Evolutionary conservation across 2,329 filamentous ascomycete genomes (phyloP).

Genomic region (Xylaria sp.): DNA sequence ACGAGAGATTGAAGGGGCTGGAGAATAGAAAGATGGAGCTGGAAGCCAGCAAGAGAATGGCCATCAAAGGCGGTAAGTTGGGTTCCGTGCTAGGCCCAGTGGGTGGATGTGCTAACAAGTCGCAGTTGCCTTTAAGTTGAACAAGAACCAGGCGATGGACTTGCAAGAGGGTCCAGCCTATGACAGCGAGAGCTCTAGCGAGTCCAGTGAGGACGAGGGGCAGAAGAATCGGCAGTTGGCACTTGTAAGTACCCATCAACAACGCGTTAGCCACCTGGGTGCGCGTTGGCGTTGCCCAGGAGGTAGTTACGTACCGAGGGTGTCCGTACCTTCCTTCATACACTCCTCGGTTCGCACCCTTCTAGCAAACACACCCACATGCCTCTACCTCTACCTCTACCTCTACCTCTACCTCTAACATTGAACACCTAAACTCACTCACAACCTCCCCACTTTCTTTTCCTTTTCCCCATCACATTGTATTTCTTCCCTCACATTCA

Average conservation of each 20-base stretch:
- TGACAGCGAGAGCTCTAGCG: constrained; percentile 13
- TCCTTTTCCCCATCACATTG: too few species aligned
- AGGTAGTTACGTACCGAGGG: background rate
- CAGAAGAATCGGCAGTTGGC: constrained; percentile 11
- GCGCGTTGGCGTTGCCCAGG: background rate
- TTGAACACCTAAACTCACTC: too few species aligned
- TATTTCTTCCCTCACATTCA: too few species aligned
- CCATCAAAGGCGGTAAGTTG: constrained; percentile 13
- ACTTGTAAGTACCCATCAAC: background rate
- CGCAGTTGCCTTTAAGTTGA: constrained; percentile 6
- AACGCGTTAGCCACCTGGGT: background rate
- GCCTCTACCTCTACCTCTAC: too few species aligned
- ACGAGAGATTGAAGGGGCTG: constrained; percentile 11
- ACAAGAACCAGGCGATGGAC: constrained; percentile 5
- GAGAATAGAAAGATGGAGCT: constrained; percentile 8
- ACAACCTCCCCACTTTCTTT: too few species aligned
- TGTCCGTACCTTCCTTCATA: background rate
- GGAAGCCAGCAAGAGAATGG: constrained; percentile 8
- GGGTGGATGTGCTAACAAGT: constrained; percentile 6
- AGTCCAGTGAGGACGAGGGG: constrained; percentile 19
- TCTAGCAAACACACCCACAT: too few species aligned
- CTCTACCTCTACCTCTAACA: too few species aligned
- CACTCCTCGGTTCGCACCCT: too few species aligned
- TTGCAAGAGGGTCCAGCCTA: constrained; percentile 12
- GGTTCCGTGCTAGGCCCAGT: background rate